Percentiles rank a stretch among this genome's conserved stretches.
phyloP scores from a whole-genome alignment of 2,329 filamentous ascomycete species.

The Aspergillus pseudonomiae region DNA sequence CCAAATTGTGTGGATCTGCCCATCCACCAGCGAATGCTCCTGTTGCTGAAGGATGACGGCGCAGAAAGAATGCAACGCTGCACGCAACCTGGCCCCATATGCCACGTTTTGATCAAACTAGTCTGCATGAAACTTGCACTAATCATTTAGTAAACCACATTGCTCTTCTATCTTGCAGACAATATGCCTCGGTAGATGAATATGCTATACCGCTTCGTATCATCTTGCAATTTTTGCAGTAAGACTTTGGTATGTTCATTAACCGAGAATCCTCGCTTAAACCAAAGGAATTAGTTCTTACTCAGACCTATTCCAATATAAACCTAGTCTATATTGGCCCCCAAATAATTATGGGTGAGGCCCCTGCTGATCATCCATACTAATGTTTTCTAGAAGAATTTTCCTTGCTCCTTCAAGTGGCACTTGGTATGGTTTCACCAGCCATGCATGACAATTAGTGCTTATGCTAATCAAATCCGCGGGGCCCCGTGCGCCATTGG shows the following conservation, averaged over 20 bases:
- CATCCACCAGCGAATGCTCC: neutral
- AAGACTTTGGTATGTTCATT: neutral
- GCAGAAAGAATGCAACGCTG: neutral
- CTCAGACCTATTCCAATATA: neutral
- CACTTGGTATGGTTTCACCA: neutral
- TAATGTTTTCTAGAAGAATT: neutral
- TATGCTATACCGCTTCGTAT: neutral
- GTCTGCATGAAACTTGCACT: neutral
- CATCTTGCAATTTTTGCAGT: neutral
- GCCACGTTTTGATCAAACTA: neutral
- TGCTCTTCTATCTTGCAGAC: neutral
- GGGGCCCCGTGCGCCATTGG: too few relatives aligned
- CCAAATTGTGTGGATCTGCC: neutral
- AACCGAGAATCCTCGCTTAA: neutral
- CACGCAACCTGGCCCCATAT: neutral
- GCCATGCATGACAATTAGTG: neutral
- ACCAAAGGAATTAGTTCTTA: neutral
- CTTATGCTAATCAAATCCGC: neutral
- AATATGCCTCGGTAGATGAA: neutral
- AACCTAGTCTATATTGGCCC: too few relatives aligned
- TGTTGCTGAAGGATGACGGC: neutral
- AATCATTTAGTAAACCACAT: neutral
- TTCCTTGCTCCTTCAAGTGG: neutral
- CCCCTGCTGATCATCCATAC: neutral
- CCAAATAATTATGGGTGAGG: neutral